Conservation (phyloP, 768 basidiomycete genomes). For the Leccinellum albellum region DNA sequence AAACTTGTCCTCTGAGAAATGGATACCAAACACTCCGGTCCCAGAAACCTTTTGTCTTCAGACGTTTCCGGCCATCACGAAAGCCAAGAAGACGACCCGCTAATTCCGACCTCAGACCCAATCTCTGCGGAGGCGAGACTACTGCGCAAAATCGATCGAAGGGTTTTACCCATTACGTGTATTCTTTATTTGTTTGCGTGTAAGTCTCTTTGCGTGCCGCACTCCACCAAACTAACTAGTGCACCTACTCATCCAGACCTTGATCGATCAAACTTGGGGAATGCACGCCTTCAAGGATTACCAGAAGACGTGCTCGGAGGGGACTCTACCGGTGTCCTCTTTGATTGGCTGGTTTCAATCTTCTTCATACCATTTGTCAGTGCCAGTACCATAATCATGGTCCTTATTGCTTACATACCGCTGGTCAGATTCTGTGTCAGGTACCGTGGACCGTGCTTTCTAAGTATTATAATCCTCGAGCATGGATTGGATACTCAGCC, state of each 20-base stretch:
- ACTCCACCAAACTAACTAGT: neutral
- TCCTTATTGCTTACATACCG: neutral
- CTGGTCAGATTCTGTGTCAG: constrained; percentile 61
- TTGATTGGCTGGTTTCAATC: constrained; percentile 72
- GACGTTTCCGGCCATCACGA: neutral
- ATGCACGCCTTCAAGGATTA: constrained; percentile 71
- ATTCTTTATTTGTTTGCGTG: constrained; percentile 76
- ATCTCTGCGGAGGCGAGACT: constrained; percentile 46
- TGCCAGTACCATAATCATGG: neutral
- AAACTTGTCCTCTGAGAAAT: constrained; percentile 1
- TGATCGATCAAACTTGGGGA: constrained; percentile 76
- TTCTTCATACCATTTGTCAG: constrained; percentile 79
- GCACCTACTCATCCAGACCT: constrained; percentile 36
- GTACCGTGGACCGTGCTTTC: constrained; percentile 64
- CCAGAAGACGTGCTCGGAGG: constrained; percentile 61
- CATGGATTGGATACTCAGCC: constrained; percentile 65
- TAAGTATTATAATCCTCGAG: constrained; percentile 63
- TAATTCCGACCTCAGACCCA: constrained; percentile 15
- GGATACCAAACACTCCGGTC: constrained; percentile 10
- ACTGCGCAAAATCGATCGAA: constrained; percentile 59
- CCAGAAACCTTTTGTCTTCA: neutral
- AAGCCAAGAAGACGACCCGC: constrained; percentile 14
- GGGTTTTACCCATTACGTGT: constrained; percentile 69
- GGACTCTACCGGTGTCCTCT: constrained; percentile 61
- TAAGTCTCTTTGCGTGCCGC: constrained; percentile 32